Percentiles rank a stretch among this genome's conserved stretches.
Evolutionary conservation across 176 grass and related monocot genomes (phyloP).

Genomic region (Triticum aestivum): IWGSC_CS_RefSeq_v2.1 NC_057797.1:748801134-748801633

Average conservation of each 20-base stretch:
- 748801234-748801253: constrained; percentile 2
- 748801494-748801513: constrained; percentile 45
- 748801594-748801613: constrained; percentile 88
- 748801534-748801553: constrained; percentile 77
- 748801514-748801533: constrained; percentile 54
- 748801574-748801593: constrained; percentile 74
- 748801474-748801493: constrained; percentile 11
- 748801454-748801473: constrained; percentile 6
- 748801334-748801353: background rate
- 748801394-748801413: constrained; percentile 17
- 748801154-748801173: background rate
- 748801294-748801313: constrained; percentile 17
- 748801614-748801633: constrained; percentile 43
- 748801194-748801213: constrained; percentile 3
- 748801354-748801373: constrained; percentile 18
- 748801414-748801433: background rate
- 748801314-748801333: background rate
- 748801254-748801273: background rate
- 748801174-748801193: constrained; percentile 13
- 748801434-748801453: constrained; percentile 20
- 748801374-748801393: constrained; percentile 5
- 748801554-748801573: constrained; percentile 66
- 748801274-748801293: constrained; percentile 14
- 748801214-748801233: background rate
- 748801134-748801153: background rate